Conservation (phyloP, 306 rosid species). For the Canavalia ensiformis region DNA sequence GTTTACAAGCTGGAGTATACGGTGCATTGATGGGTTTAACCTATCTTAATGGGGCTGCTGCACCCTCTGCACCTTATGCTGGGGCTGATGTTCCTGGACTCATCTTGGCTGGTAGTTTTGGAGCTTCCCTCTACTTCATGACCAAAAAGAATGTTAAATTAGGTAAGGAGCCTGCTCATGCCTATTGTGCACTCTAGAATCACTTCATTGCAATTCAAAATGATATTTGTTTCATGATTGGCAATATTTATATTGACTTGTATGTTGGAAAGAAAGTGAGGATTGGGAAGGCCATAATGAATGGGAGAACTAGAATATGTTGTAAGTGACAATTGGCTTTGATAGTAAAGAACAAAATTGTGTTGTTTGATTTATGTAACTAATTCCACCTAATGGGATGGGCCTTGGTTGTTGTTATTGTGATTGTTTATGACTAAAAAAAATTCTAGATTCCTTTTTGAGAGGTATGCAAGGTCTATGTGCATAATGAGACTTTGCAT, state of each 20-base stretch:
- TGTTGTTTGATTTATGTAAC: background rate
- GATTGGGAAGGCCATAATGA: background rate
- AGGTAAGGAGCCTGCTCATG: conserved; percentile 64
- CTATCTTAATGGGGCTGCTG: conserved; percentile 74
- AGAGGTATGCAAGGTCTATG: background rate
- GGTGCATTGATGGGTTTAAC: conserved; percentile 92
- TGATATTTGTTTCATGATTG: background rate
- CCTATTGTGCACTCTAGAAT: conserved; percentile 12
- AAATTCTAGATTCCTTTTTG: conserved; percentile 29
- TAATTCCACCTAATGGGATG: background rate
- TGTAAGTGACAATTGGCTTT: too few species aligned
- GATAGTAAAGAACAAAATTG: background rate
- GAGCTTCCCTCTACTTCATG: conserved; percentile 97
- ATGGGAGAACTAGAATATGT: conserved; percentile 13
- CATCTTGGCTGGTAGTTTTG: conserved; percentile 99
- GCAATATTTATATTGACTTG: conserved; percentile 12
- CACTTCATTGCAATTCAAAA: conserved; percentile 36
- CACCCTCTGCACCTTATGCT: conserved; percentile 64
- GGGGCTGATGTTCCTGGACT: conserved; percentile 96
- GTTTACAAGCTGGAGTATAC: conserved; percentile 92
- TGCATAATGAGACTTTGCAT: background rate
- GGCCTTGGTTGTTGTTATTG: background rate
- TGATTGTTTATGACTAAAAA: conserved; percentile 1
- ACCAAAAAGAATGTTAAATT: conserved; percentile 86
- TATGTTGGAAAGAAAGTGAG: conserved; percentile 41